Base-by-base conservation (phyloP, 2,329 filamentous ascomycete species). In the Diaporthe sp. region DNA sequence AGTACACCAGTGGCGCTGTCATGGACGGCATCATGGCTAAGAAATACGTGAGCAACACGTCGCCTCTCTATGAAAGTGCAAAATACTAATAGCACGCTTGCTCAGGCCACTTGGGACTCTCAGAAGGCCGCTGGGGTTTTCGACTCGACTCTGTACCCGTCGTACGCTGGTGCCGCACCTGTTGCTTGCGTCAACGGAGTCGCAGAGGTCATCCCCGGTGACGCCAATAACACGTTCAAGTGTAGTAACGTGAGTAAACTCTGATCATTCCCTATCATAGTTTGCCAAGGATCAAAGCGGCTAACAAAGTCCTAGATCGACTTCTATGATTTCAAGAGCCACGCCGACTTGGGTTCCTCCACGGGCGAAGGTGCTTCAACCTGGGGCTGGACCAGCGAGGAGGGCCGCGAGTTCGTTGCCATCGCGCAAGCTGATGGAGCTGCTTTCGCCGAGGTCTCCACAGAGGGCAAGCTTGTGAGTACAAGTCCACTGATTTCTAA, bases 311-410 rank as follows among this genome's bases (percentile, higher is more conserved):
- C 12, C 17, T 10, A 75, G 73, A 75, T 75, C 67, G 89, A 91
- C 77, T 84, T 90, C 3, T 88, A 90, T 79, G 87, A 89, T 78
- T 91, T 92, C 82, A 81, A 89, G 60, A 86, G 85, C 53, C 90
- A 92, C 78, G 84, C 86, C 4, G 86, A 86, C 39, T 85, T 92
- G 2, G 90, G 89, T 8, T 88, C 87, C 77, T 77, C 78, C 58
- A 79, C 76, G 4, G 84, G 82, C 6, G 74, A 80, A 51, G 85
- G 85, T 1, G 83, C 84, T 0, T 85, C 83, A 0, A 85, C 84
- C 0, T 88, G 85, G 86, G 88, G 88, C 6, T 87, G 86, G 88
- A 88, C 87, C 0, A 86, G 84, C 3, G 81, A 83, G 3, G 83
- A 86, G 34, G 88, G 87, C 22, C 85, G 87, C 4, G 87, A 89